Evolutionary conservation across 2,329 filamentous ascomycete genomes (phyloP), one percentile per base, ranked within the genome.

Genomic region (Macrophomina pseudophaseolina): DNA sequence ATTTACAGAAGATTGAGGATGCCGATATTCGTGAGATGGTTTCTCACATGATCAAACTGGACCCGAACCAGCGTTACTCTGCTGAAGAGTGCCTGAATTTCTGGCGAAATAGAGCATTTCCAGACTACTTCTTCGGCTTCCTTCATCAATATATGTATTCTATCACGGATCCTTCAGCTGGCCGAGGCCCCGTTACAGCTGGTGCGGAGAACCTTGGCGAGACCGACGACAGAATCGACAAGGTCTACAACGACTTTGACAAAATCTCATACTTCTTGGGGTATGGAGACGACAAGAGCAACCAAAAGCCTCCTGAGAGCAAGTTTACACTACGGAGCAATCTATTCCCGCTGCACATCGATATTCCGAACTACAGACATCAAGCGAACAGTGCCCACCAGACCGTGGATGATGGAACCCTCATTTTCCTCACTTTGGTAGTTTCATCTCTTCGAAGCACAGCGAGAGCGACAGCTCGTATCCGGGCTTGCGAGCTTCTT

Each of bases 131-230:
- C 74, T 98, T 97, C 83, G 96, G 88, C 75, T 98, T 99, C 75
- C 84, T 99, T 38, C 95, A 99, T 76, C 94, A 97, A 73, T 97
- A 99, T 75, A 97, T 99, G 93, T 92, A 92, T 71, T 86, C 97
- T 65, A 92, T 99, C 69, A 98, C 95, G 4, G 93, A 98, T 75
- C 91, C 94, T 0, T 92, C 91, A 0, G 92, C 92, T 1, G 93
- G 92, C 0, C 90, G 91, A 70, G 89, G 87, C 63, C 86, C 89
- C 11, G 85, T 92, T 49, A 90, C 90, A 9, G 87, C 90, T 1
- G 85, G 87, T 11, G 81, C 85, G 3, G 88, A 87, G 70, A 96
- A 94, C 73, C 83, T 94, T 63, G 91, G 91, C 68, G 93, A 97
- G 77, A 89, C 93, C 1, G 95, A 99, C 77, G 93, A 97, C 71